Percentiles rank a stretch among this genome's conserved stretches.
phyloP scores from a whole-genome alignment of 148 eudicot genomes.

The Polygonum maritimum region DNA sequence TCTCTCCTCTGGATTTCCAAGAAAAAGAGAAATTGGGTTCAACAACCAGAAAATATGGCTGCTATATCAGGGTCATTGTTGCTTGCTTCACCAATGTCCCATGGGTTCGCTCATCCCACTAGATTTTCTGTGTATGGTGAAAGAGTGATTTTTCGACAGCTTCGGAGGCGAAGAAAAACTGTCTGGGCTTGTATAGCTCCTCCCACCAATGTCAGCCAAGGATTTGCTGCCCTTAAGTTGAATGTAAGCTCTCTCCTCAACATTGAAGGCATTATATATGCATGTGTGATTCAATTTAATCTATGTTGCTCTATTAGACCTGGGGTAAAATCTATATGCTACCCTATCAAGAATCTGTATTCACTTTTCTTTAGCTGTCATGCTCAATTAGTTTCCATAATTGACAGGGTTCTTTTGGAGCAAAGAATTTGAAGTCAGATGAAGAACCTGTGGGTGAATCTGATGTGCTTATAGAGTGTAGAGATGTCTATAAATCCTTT shows the following conservation, averaged over 20 bases:
- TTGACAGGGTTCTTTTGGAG: constrained; percentile 39
- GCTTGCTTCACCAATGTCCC: constrained; percentile 20
- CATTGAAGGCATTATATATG: not conserved
- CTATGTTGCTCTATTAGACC: not conserved
- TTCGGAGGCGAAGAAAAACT: constrained; percentile 20
- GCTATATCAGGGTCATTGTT: constrained; percentile 26
- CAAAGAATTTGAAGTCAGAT: constrained; percentile 23
- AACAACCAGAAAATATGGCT: constrained; percentile 19
- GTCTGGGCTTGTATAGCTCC: constrained; percentile 51
- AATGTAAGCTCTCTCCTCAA: constrained; percentile 26
- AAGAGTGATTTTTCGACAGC: constrained; percentile 15
- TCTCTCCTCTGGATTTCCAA: not conserved
- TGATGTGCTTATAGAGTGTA: constrained; percentile 94
- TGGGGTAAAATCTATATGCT: not conserved
- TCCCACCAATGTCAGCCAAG: constrained; percentile 39
- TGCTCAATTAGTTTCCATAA: not conserved
- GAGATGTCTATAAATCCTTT: constrained; percentile 73
- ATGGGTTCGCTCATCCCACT: constrained; percentile 20
- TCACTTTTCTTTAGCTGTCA: not conserved
- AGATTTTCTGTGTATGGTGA: constrained; percentile 16
- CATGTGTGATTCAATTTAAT: not conserved
- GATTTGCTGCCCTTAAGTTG: constrained; percentile 25
- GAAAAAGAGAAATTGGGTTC: not conserved
- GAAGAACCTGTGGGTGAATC: constrained; percentile 53
- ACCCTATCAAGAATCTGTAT: not conserved